phyloP scores from a whole-genome alignment of 768 basidiomycete species.

The Boletales sp. region DNA sequence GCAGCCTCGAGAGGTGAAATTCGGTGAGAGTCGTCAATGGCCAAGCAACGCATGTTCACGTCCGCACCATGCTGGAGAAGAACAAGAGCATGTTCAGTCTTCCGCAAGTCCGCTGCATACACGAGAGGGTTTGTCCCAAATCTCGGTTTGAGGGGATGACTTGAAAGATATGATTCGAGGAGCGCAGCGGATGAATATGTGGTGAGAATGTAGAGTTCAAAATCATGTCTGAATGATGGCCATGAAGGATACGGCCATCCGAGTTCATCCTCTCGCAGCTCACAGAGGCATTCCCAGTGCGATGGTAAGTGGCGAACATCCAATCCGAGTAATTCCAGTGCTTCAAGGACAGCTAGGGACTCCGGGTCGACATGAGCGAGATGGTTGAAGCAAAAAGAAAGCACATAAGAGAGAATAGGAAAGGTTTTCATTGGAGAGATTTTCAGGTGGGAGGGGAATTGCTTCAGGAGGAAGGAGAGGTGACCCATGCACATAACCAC shows the following conservation, averaged over 20 bases:
- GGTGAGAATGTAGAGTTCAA: neutral
- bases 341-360: neutral
- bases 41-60: neutral
- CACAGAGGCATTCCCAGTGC: neutral
- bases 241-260: neutral
- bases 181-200: neutral
- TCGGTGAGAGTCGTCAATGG: neutral
- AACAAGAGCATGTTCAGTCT: neutral
- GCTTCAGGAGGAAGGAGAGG: neutral
- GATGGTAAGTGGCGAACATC: neutral
- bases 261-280: neutral
- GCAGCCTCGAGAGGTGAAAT: neutral
- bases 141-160: neutral
- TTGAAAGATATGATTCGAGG: neutral
- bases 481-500: neutral
- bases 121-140: neutral
- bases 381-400: neutral
- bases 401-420: neutral
- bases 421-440: no score
- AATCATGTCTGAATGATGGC: neutral
- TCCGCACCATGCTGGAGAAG: neutral
- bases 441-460: no score
- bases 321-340: neutral
- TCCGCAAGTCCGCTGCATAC: neutral
- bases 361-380: neutral